A percentile compares a stretch with the other conserved stretches of the same genome.
Conservation (phyloP, 1,139 yeast species). For the Nadsonia starkeyi-henricii region DNA sequence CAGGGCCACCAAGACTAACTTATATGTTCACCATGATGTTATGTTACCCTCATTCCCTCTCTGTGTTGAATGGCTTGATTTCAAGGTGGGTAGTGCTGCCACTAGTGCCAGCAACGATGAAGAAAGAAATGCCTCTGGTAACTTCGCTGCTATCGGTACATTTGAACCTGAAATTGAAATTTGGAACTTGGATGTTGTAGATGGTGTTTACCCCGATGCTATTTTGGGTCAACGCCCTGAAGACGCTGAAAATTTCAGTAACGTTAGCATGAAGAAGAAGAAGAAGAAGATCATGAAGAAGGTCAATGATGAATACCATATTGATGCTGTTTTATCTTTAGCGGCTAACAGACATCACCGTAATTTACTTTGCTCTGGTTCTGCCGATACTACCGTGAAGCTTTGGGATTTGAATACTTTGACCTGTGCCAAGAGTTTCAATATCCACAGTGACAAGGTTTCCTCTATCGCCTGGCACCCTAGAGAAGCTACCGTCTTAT, state of each 20-base stretch:
- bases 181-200: slow-evolving; percentile 89
- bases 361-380: slow-evolving; percentile 80
- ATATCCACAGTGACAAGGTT: slow-evolving; percentile 62
- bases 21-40: slow-evolving; percentile 91
- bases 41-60: slow-evolving; percentile 96
- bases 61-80: slow-evolving; percentile 91
- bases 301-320: slow-evolving; percentile 69
- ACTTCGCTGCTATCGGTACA: slow-evolving; percentile 92
- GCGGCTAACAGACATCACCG: slow-evolving; percentile 73
- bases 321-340: slow-evolving; percentile 83
- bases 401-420: slow-evolving; percentile 82
- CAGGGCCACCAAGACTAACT: slow-evolving; percentile 40
- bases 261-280: slow-evolving; percentile 26
- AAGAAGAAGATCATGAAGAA: slow-evolving; percentile 35
- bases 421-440: slow-evolving; percentile 41
- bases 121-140: slow-evolving; percentile 44
- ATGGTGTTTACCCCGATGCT: slow-evolving; percentile 88
- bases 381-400: slow-evolving; percentile 90
- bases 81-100: slow-evolving; percentile 26
- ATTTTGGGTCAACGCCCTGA: slow-evolving; percentile 70
- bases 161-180: slow-evolving; percentile 95
- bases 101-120: slow-evolving; percentile 18
- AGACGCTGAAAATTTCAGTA: slow-evolving; percentile 16
- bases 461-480: slow-evolving; percentile 82
- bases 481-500: slow-evolving; percentile 57